A percentile compares a stretch with the other conserved stretches of the same genome.
phyloP scores from a whole-genome alignment of 139 green algal species.

The Nannochloris sp. region DNA sequence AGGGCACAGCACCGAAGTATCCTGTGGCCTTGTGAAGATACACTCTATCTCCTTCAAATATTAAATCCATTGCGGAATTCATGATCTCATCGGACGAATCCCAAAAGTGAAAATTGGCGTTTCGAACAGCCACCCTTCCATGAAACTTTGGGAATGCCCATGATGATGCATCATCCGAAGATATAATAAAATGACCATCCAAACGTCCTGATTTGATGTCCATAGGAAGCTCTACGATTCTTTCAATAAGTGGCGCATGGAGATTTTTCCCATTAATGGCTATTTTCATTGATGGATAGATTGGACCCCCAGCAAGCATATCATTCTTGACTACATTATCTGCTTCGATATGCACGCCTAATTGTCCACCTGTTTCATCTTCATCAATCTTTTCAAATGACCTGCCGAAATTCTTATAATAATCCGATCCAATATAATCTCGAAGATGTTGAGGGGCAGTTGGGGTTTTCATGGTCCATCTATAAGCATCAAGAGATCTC shows the following conservation, averaged over 20 bases:
- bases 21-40: conserved; percentile 84
- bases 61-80: conserved; percentile 64
- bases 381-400: background rate
- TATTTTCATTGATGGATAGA: conserved; percentile 27
- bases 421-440: conserved; percentile 35
- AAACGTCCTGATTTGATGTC: conserved; percentile 64
- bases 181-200: conserved; percentile 61
- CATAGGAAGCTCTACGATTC: conserved; percentile 81
- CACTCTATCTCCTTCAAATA: conserved; percentile 83
- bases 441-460: conserved; percentile 57
- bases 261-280: conserved; percentile 40
- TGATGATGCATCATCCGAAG: conserved; percentile 32
- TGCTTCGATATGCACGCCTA: conserved; percentile 44
- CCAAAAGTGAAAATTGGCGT: conserved; percentile 85
- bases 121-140: conserved; percentile 43
- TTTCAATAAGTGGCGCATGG: conserved; percentile 73
- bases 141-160: conserved; percentile 75
- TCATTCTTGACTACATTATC: conserved; percentile 19
- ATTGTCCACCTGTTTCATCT: conserved; percentile 1
- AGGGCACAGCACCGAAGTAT: conserved; percentile 60
- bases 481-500: conserved; percentile 37
- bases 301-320: background rate
- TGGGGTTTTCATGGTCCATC: conserved; percentile 57
- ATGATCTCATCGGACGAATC: conserved; percentile 82
- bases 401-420: background rate